Evolutionary conservation across 129 eudicot genomes (phyloP), one percentile per base, ranked within the genome.

Genomic region (Rutidosis leptorrhynchoides): DNA sequence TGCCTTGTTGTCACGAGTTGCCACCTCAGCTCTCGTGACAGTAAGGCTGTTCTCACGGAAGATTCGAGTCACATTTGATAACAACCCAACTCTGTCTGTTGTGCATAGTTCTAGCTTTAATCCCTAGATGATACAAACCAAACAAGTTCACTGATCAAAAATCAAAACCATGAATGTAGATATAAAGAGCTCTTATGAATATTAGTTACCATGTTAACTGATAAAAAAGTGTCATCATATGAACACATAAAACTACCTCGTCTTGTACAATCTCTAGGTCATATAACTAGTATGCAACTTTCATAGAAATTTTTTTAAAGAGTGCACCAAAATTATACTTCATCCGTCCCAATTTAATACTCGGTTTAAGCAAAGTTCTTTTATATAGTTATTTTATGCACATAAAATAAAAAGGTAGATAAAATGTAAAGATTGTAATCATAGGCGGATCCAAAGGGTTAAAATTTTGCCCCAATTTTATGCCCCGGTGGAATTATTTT

Each of bases 101-200:
- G 97, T 90, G 85, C 97, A 90, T n/a, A 90, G 67, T 76, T 83
- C 95, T 58, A 90, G 84, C 81, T 90, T 86, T 79, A 90, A 73
- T 0, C 97, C 97, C 95, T 90, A 27, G 3, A 43, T 1, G 40
- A 62, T 53, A 67, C 12, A 51, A 51, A 19, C 2, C 10, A 0
- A 22, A 52, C 46, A 51, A 27, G 0, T 11, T 33, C 16, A 62
- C 0, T 10, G 6, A 11, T 62, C 48, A 30, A 30, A 60, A n/a
- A 11, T 62, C 48, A 30, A 30, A 60, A n/a, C 27, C 15, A 8
- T 58, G 35, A 15, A 59, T 59, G 16, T 6, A 59, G 8, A 59
- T 30, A 17, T 49, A 6, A n/a, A 49, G 20, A 15, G 14, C 19
- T 49, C 9, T 49, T 17, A 48, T 48, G 3, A 48, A 48, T n/a